Evolutionary conservation across 345 rosid genomes (phyloP), one percentile per base, ranked within the genome.

Genomic region (Gossypioides kirkii): DNA sequence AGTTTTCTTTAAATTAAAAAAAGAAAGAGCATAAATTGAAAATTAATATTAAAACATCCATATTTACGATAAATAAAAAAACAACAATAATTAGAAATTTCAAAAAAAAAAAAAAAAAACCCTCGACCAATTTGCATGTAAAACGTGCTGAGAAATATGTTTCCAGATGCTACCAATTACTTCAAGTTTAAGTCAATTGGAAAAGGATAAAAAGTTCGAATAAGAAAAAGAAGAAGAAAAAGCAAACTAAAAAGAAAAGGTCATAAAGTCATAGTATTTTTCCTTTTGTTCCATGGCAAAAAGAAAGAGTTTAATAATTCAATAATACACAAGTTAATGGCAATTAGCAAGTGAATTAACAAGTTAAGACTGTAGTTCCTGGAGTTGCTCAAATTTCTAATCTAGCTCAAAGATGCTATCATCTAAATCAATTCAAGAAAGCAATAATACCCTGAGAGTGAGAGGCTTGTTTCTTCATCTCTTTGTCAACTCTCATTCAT

Each of bases 301-400:
- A 58, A 73, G 45, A 28, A 10, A 61, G 22, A 23, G 66, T 63
- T 59, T 60, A 47, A 62, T 42, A 61, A 62, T 61, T 50, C 70
- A 42, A 68, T 65, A 62, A 52, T 75, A 59, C 65, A 77, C 53
- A n/a, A 41, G n/a, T 62, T 70, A 43, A 63, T 45, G 64, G 50
- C 62, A 77, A 46, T 66, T 52, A 73, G 47, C 76, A 76, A 75
- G 61, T 61, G 54, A 70, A 56, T 38, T 10, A 81, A 72, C 72
- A 74, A 60, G 62, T 68, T 67, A 71, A 76, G 80, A 74, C 61
- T 76, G 61, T 56, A 61, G 32, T 65, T 61, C 47, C 4, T 49
- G 18, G 54, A 49, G 4, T 49, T 49, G 17, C 61, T 26, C 61
- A 22, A 55, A 22, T 22, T 28, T 26, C 25, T 55, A 8, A 22